These are phyloP conservation scores for Candida multigemmis DNA, from an alignment of 805 yeast genomes.

Conservation along the genomic window DNA sequence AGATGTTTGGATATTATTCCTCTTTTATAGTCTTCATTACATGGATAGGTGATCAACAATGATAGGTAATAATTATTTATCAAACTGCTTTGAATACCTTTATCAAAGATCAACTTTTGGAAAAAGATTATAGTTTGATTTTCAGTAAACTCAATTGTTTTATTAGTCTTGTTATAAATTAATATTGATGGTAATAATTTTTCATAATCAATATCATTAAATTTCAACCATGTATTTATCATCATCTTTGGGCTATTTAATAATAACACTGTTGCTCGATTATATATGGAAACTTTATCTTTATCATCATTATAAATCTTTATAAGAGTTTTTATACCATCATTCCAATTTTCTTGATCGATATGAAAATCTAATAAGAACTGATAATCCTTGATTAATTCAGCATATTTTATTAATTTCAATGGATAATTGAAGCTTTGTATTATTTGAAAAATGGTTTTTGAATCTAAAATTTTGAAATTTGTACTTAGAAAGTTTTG, in stretches of 20 bases:
- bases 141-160: slow-evolving; percentile 28
- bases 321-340: slow-evolving; percentile 53
- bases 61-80: slow-evolving; percentile 68
- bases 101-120: slow-evolving; percentile 35
- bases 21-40: slow-evolving; percentile 2
- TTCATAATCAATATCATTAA: slow-evolving; percentile 44
- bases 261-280: slow-evolving; percentile 60
- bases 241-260: slow-evolving; percentile 62
- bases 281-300: slow-evolving; percentile 39
- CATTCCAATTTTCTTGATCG: slow-evolving; percentile 61
- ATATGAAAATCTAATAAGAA: slow-evolving; percentile 66
- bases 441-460: slow-evolving; percentile 66
- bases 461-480: slow-evolving; percentile 45
- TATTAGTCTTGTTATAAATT: slow-evolving; percentile 46
- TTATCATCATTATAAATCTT: slow-evolving; percentile 28
- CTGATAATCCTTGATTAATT: slow-evolving; percentile 55
- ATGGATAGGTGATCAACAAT: slow-evolving; percentile 43
- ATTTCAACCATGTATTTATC: slow-evolving; percentile 69
- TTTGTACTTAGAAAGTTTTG: slow-evolving; percentile 44
- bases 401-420: slow-evolving; percentile 61
- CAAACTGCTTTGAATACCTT: slow-evolving; percentile 29
- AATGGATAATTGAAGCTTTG: slow-evolving; percentile 54
- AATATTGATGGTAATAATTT: slow-evolving; percentile 70
- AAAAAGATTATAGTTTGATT: slow-evolving; percentile 66
- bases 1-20: slow-evolving; percentile 17